phyloP scores from a whole-genome alignment of 2,329 filamentous ascomycete genomes.

The Emmonsia crescens region DNA sequence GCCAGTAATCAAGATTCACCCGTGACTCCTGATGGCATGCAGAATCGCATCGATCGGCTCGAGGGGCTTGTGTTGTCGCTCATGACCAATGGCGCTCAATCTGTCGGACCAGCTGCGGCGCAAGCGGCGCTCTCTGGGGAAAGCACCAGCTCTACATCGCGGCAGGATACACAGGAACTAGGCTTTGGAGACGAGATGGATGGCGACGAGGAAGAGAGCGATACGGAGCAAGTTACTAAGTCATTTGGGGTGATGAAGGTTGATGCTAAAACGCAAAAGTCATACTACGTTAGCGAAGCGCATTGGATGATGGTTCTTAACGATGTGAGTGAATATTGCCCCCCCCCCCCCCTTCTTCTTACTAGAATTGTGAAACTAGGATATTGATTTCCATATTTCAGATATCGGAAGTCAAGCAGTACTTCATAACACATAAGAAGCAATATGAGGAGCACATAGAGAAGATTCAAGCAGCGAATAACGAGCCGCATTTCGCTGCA shows the following conservation, averaged over 20 bases:
- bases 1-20: conserved; percentile 42
- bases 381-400: conserved; percentile 20
- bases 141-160: conserved; percentile 26
- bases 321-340: conserved; percentile 40
- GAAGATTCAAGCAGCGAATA: conserved; percentile 49
- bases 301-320: conserved; percentile 73
- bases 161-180: conserved; percentile 24
- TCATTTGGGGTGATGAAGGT: conserved; percentile 77
- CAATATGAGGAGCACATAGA: conserved; percentile 75
- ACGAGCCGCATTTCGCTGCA: conserved; percentile 44
- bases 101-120: conserved; percentile 45
- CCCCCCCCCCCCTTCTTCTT: background rate
- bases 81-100: conserved; percentile 76
- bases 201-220: conserved; percentile 53
- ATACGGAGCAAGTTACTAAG: conserved; percentile 58
- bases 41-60: conserved; percentile 90
- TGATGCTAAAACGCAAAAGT: conserved; percentile 61
- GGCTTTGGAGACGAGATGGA: conserved; percentile 29
- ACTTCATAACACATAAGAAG: conserved; percentile 76
- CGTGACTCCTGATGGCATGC: conserved; percentile 83
- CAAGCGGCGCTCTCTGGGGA: conserved; percentile 25
- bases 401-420: conserved; percentile 89
- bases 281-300: conserved; percentile 69
- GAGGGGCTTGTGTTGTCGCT: conserved; percentile 84
- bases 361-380: background rate